Base-by-base conservation (phyloP, 192 early-diverging fungal species). In the Endogone sp. region DNA sequence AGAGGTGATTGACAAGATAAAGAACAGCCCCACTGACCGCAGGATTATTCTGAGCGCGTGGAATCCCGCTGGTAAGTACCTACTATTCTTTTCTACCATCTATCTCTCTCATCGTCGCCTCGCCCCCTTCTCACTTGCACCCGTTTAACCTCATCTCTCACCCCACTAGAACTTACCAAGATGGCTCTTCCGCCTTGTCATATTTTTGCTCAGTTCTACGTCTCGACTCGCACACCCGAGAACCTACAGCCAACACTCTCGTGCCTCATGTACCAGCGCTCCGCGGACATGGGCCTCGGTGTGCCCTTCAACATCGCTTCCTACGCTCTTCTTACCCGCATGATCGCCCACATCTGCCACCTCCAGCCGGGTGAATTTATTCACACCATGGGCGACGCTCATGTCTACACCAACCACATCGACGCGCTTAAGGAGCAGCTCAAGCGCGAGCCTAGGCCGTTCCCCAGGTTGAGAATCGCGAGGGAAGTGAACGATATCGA, bases 101-200 rank as follows among this genome's bases (percentile, higher is more conserved):
- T 26, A 28, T 22, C 10, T 2, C 27, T 29, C 2, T 61, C 13
- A 32, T 59, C 58, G 26, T 3, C 24, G 24, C 49, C 55, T 54
- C n/a, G n/a, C n/a, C n/a, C n/a, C n/a, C n/a, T n/a, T 21, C 24
- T 60, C 60, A 20, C 21, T 21, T 44, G 16, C 26, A 16, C 22
- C 16, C 25, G 24, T 4, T n/a, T n/a, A n/a, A n/a, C n/a, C n/a
- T n/a, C n/a, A n/a, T n/a, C n/a, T 23, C 58, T 16, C 6, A 31
- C n/a, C n/a, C n/a, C n/a, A n/a, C 3, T 74, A 92, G 94, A 96
- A 72, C 72, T 98, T 37, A 71, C 72, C 3, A 79, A 85, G 21
- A 98, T 99, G 94, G 97, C 97, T 4, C 79, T 99, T 23, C 97
- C 97, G 27, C 97, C 97, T 4, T 99, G 97, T 82, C 97, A 99